Conservation (phyloP, 345 rosid species). For the Gossypium rotundifolium region DNA sequence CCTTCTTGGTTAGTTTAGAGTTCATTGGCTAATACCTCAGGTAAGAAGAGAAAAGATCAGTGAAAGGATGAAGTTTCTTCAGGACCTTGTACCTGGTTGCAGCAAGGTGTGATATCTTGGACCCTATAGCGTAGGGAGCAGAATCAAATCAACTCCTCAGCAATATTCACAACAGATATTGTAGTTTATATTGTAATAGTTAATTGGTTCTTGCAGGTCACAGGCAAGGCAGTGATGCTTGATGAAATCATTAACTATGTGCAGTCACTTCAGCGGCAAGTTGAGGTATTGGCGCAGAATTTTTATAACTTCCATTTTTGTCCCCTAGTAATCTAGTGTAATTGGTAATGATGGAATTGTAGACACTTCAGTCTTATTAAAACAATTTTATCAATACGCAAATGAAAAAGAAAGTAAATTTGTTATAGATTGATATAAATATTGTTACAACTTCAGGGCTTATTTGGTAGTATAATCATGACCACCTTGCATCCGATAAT, state of each 20-base stretch:
- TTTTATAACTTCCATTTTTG: not conserved
- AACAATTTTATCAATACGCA: not conserved
- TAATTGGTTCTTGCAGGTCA: slow-evolving; percentile 49
- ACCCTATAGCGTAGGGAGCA: slow-evolving; percentile 4
- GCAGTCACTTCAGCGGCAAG: slow-evolving; percentile 92
- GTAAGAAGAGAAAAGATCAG: slow-evolving; percentile 96
- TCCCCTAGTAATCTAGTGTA: not conserved
- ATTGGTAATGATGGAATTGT: not conserved
- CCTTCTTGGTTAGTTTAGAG: slow-evolving; percentile 11
- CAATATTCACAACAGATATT: slow-evolving; percentile 1
- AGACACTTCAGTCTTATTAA: not conserved
- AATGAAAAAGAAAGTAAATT: not conserved
- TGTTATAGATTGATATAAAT: slow-evolving; percentile 1
- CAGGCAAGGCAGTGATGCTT: slow-evolving; percentile 98
- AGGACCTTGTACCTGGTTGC: slow-evolving; percentile 98
- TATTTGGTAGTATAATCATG: not conserved
- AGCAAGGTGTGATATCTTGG: slow-evolving; percentile 63
- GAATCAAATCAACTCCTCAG: not conserved
- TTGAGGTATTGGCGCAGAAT: slow-evolving; percentile 55
- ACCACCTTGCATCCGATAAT: not conserved
- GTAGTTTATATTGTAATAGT: slow-evolving; percentile 10
- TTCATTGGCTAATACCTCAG: slow-evolving; percentile 32
- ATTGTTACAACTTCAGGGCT: not conserved
- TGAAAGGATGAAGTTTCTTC: slow-evolving; percentile 97
- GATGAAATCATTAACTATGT: slow-evolving; percentile 97